These are phyloP conservation scores for Turnera subulata DNA, from an alignment of 345 rosid species.

Conservation along the genomic window DNA sequence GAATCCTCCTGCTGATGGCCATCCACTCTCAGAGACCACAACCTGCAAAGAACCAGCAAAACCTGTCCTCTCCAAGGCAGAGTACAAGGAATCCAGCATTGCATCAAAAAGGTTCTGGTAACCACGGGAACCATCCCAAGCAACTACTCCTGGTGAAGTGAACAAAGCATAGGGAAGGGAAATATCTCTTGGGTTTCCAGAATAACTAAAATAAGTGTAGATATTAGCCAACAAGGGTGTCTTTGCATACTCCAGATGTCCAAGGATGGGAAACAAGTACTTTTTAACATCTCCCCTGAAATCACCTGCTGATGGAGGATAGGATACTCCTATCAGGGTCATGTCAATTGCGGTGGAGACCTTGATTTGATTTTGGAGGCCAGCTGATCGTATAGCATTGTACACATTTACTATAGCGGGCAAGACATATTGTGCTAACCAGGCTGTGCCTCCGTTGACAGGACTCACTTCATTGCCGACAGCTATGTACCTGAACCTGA, in stretches of 20 bases:
- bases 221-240: conserved; percentile 35
- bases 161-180: conserved; percentile 31
- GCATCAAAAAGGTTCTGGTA: conserved; percentile 41
- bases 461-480: conserved; percentile 46
- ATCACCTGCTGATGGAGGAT: conserved; percentile 37
- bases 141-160: conserved; percentile 26
- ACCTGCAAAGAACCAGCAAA: conserved; percentile 25
- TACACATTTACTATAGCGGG: conserved; percentile 33
- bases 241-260: conserved; percentile 10
- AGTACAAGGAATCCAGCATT: conserved; percentile 32
- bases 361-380: conserved; percentile 32
- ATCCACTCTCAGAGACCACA: conserved; percentile 40
- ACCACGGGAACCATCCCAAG: conserved; percentile 16
- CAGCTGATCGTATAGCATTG: conserved; percentile 28
- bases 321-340: conserved; percentile 33
- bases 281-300: conserved; percentile 27
- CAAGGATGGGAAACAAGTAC: conserved; percentile 27
- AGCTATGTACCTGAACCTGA: conserved; percentile 37
- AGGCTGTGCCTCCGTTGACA: conserved; percentile 21
- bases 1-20: conserved; percentile 32
- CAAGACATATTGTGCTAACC: conserved; percentile 24
- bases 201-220: conserved; percentile 35
- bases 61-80: conserved; percentile 27
- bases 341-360: conserved; percentile 42
- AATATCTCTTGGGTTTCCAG: conserved; percentile 24